These are phyloP conservation scores for Tolypocladium endophyticum DNA, from an alignment of 2,329 filamentous ascomycete genomes.

Conservation along the genomic window DNA sequence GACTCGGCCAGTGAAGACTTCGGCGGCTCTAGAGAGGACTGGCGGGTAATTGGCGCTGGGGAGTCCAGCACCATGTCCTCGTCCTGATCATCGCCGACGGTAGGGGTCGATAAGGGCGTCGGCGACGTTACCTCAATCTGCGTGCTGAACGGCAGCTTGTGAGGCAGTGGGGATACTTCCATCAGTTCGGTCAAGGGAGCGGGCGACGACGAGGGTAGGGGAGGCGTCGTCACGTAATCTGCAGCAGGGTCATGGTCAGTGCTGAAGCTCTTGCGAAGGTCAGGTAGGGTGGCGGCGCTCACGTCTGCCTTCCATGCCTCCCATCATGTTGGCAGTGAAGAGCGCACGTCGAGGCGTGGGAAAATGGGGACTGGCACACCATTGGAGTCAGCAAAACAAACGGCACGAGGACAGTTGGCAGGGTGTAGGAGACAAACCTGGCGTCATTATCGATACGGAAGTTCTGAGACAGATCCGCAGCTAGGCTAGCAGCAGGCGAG, in stretches of 20 bases:
- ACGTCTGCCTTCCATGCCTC: conserved; percentile 24
- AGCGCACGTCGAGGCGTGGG: conserved; percentile 30
- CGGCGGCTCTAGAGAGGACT: conserved; percentile 35
- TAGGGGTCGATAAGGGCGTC: conserved; percentile 46
- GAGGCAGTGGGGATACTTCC: conserved; percentile 88
- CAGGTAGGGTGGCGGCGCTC: conserved; percentile 5
- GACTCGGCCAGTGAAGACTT: conserved; percentile 43
- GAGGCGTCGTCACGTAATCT: conserved; percentile 76
- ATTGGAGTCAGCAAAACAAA: conserved; percentile 1
- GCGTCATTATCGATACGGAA: conserved; percentile 78
- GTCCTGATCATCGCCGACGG: conserved; percentile 15
- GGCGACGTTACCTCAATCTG: conserved; percentile 63
- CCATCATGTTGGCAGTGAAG: conserved; percentile 27
- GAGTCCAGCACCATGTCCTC: conserved; percentile 47
- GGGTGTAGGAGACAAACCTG: conserved; percentile 51
- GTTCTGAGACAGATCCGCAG: conserved; percentile 91
- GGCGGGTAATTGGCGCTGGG: conserved; percentile 37
- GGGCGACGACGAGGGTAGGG: conserved; percentile 74
- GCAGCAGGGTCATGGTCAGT: conserved; percentile 9
- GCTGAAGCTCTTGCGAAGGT: conserved; percentile 5
- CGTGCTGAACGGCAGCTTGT: conserved; percentile 62
- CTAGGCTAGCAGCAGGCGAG: conserved; percentile 82
- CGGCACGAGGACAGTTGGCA: not conserved
- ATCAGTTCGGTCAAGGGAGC: conserved; percentile 63
- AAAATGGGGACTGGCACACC: conserved; percentile 24